Evolutionary conservation across 225 moss, liverwort and hornwort genomes (phyloP), one percentile per base, ranked within the genome.

Genomic region (Polytrichum formosum): DNA sequence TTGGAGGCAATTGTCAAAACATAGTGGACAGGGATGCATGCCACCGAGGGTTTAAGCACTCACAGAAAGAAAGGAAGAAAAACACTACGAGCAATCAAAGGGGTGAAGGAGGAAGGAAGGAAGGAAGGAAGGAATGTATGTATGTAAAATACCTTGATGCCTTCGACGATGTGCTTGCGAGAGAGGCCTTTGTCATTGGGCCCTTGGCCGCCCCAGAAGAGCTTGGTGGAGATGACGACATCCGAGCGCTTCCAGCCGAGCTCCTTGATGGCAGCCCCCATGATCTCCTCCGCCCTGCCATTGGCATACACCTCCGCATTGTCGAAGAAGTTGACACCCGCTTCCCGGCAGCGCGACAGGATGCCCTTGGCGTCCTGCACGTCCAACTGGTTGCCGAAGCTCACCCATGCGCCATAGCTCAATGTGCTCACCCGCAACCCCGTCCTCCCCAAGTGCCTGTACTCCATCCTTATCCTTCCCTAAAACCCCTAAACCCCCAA

Each of bases 261-360:
- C 67, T 93, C 64, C 79, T 80, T 78, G 53, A 93, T 91, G 1
- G 96, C 90, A 46, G 86, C 80, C 28, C 96, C 93, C 96, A 96
- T 96, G 53, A 96, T 96, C 83, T 93, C 87, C 74, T 96, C 96
- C 30, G 96, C 96, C 71, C 37, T 82, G 65, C 96, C 96, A 5
- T 86, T 83, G 0, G 91, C 96, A 53, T 96, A 96, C 53, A 86
- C 92, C 80, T 96, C 96, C 1, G 93, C 96, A 82, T 96, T 93
- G 76, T 96, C 96, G 64, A 93, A 96, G 77, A 96, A 96, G 75
- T 96, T 96, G 67, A 96, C 91, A 19, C 96, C 96, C 1, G 89
- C 75, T 1, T 96, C 93, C 33, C 92, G 84, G 33, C 96, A 96
- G 72, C 82, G 76, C 22, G 91, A 61, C 66, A 96, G 73, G 5